Conservation (phyloP, 2,329 filamentous ascomycete species). For the Dactylellina cionopaga region DNA sequence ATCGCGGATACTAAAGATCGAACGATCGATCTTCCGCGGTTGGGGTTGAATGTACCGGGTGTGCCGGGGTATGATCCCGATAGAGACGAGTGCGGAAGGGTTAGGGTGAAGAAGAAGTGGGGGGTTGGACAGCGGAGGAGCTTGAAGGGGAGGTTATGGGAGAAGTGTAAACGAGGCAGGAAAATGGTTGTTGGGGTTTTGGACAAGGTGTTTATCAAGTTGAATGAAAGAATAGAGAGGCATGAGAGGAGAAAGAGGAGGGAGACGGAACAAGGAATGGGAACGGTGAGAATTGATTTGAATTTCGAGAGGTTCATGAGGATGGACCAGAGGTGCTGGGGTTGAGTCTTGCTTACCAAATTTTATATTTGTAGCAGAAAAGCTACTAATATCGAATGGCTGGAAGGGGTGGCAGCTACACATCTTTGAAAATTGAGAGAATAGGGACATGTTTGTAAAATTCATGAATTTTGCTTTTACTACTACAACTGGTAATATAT, state of each 20-base stretch:
- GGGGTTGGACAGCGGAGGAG: background rate
- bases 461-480: background rate
- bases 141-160: background rate
- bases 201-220: background rate
- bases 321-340: slow-evolving; percentile 14
- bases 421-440: background rate
- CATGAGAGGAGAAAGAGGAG: background rate
- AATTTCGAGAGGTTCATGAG: slow-evolving; percentile 15
- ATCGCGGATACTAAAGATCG: slow-evolving; percentile 2
- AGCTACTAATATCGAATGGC: too few species aligned
- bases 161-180: background rate
- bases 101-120: background rate
- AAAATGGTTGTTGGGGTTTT: background rate
- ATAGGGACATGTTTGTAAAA: background rate
- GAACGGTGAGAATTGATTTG: background rate
- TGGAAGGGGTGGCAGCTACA: background rate
- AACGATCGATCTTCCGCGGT: background rate
- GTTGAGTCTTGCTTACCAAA: too few species aligned
- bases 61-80: slow-evolving; percentile 20
- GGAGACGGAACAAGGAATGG: background rate
- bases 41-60: slow-evolving; percentile 26
- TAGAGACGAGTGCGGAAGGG: background rate
- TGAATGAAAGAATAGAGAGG: background rate
- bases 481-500: too few species aligned
- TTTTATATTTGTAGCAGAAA: too few species aligned